Percentiles rank a stretch among this genome's conserved stretches.
Conservation (phyloP, 2,329 filamentous ascomycete genomes). For the Orbilia javanica region DNA sequence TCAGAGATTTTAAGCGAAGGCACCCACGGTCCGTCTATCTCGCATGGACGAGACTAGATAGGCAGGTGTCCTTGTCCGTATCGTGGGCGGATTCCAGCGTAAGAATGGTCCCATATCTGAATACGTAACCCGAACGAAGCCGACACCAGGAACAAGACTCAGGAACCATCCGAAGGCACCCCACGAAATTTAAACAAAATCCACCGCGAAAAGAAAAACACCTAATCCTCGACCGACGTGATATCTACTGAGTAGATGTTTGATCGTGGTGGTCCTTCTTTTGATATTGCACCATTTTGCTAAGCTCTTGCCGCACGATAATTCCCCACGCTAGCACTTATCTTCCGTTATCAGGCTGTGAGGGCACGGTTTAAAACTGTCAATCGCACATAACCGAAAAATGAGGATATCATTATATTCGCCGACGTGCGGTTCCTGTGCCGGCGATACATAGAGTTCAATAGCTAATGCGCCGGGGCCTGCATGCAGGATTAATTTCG, state of each 20-base stretch:
- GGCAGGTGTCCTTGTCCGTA: conserved; percentile 43
- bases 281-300: conserved; percentile 31
- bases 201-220: not conserved
- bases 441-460: conserved; percentile 44
- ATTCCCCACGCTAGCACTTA: conserved; percentile 33
- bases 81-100: conserved; percentile 39
- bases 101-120: conserved; percentile 45
- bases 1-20: conserved; percentile 57
- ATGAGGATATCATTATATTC: conserved; percentile 41
- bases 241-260: conserved; percentile 8
- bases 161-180: conserved; percentile 23
- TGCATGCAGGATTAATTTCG: conserved; percentile 53
- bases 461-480: conserved; percentile 39
- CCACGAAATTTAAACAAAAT: conserved; percentile 8
- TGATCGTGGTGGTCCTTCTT: conserved; percentile 25
- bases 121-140: conserved; percentile 41
- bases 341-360: conserved; percentile 24
- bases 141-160: conserved; percentile 14
- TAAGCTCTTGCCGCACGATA: conserved; percentile 21
- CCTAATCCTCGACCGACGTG: conserved; percentile 18
- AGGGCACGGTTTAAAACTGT: conserved; percentile 21
- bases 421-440: conserved; percentile 39
- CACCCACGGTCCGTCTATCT: conserved; percentile 58
- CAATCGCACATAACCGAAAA: conserved; percentile 57
- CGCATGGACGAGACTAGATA: conserved; percentile 55